Evolutionary conservation across 768 basidiomycete species (phyloP), one percentile per base, ranked within the genome.

Genomic region (Naganishia vaughanmartiniae): DNA sequence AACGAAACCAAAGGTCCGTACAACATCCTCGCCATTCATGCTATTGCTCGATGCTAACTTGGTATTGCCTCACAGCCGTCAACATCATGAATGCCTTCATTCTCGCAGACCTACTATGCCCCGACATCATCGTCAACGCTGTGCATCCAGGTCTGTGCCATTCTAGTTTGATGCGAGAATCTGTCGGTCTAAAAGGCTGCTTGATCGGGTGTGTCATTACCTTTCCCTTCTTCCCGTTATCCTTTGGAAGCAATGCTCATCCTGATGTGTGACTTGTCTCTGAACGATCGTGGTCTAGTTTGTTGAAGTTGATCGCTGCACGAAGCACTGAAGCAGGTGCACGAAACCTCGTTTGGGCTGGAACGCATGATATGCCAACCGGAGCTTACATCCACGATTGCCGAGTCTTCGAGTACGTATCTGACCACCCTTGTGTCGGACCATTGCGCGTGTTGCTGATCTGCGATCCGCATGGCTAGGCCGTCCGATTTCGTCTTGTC

Each of bases 71-170:
- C 24, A 1, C 54, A 72, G 71, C 66, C 24, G 58, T 68, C 48
- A 65, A 66, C 57, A 36, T 67, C 19, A 26, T 72, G 33, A 68
- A 67, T 57, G 42, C 28, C 9, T 51, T 33, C 15, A 30, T 30
- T 3, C 60, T 72, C 58, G 48, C 66, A 3, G 24, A 63, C 17
- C 5, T 60, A 9, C 66, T 57, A 1, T 66, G 71, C 7, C 53
- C 63, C 33, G 33, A 65, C 1, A 36, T 72, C 57, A 57, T 67
- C 58, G 53, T 72, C 39, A 72, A 65, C 34, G 26, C 66, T 2
- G 45, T 72, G 34, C 46, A 72, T 31, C 71, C 71, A 5, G 71
- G 71, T 10, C 58, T 67, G 45, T 65, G 60, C 54, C 56, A 67
- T 17, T 66, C 71, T 10, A 28, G 36, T 2, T 21, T 68, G 19